These are phyloP conservation scores for Aspergillus pseudonomiae DNA, from an alignment of 2,329 filamentous ascomycete species.

Conservation along the genomic window DNA sequence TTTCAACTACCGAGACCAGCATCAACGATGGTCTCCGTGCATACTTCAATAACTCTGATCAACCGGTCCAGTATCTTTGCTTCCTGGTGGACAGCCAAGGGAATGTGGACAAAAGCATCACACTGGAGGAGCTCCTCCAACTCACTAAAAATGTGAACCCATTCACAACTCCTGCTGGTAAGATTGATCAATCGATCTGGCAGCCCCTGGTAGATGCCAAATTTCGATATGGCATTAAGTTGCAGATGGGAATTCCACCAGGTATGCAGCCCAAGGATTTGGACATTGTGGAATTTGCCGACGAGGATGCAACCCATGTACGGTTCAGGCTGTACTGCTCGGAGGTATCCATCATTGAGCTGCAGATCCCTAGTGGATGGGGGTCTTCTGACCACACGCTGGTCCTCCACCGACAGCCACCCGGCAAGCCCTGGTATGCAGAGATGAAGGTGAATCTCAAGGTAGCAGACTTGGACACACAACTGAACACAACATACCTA, in stretches of 20 bases:
- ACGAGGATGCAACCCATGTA: neutral
- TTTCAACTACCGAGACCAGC: slow-evolving; percentile 11
- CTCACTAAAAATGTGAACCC: slow-evolving; percentile 5
- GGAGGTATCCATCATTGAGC: neutral
- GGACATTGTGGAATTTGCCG: slow-evolving; percentile 4
- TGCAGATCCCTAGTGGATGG: neutral
- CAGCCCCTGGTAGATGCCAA: neutral
- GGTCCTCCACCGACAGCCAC: slow-evolving; percentile 4
- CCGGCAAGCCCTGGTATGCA: slow-evolving; percentile 6
- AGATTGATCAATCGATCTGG: neutral
- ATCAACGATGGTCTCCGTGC: slow-evolving; percentile 9
- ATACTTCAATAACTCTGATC: neutral
- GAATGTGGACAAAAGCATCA: neutral
- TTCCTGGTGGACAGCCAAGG: slow-evolving; percentile 7
- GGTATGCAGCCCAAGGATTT: neutral
- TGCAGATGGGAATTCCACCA: slow-evolving; percentile 11
- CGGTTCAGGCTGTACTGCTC: slow-evolving; percentile 11
- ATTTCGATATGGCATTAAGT: slow-evolving; percentile 2
- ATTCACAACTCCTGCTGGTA: slow-evolving; percentile 3
- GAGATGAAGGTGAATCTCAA: slow-evolving; percentile 5
- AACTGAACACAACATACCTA: slow-evolving; percentile 10
- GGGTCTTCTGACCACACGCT: neutral
- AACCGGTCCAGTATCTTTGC: slow-evolving; percentile 6
- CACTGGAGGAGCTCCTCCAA: slow-evolving; percentile 7
- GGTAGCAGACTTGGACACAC: neutral